These are phyloP conservation scores for Camelina laxa DNA, from an alignment of 345 rosid genomes.

Conservation along the genomic window DNA sequence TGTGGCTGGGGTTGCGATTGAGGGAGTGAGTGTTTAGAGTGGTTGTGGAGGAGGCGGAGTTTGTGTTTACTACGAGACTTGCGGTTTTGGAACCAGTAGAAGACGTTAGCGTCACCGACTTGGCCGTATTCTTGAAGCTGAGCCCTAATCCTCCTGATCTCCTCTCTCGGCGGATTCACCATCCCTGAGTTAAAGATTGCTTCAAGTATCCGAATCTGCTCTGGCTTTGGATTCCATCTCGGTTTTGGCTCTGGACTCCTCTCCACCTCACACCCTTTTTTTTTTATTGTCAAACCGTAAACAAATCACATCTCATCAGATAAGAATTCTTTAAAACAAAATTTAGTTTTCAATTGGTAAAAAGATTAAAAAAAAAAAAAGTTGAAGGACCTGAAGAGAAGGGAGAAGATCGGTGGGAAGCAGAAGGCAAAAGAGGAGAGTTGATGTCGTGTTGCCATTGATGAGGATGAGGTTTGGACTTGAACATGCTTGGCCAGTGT, in stretches of 20 bases:
- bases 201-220: slow-evolving; percentile 94
- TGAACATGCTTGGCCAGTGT: slow-evolving; percentile 99
- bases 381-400: slow-evolving; percentile 39
- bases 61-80: slow-evolving; percentile 98
- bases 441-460: slow-evolving; percentile 94
- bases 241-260: slow-evolving; percentile 97
- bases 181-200: slow-evolving; percentile 97
- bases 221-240: slow-evolving; percentile 99
- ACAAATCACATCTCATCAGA: slow-evolving; percentile 18
- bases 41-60: slow-evolving; percentile 75
- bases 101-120: slow-evolving; percentile 97
- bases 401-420: slow-evolving; percentile 62
- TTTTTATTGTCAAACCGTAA: no score
- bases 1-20: slow-evolving; percentile 34
- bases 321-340: slow-evolving; percentile 8
- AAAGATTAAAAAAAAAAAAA: background rate
- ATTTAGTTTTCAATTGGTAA: slow-evolving; percentile 1
- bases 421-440: slow-evolving; percentile 62
- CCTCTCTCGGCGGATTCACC: slow-evolving; percentile 99
- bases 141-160: slow-evolving; percentile 86
- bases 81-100: slow-evolving; percentile 99
- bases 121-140: slow-evolving; percentile 95
- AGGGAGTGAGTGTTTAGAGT: slow-evolving; percentile 48
- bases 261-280: slow-evolving; percentile 72
- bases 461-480: slow-evolving; percentile 84